phyloP scores from a whole-genome alignment of 768 basidiomycete genomes.

The Auriculariales sp. region DNA sequence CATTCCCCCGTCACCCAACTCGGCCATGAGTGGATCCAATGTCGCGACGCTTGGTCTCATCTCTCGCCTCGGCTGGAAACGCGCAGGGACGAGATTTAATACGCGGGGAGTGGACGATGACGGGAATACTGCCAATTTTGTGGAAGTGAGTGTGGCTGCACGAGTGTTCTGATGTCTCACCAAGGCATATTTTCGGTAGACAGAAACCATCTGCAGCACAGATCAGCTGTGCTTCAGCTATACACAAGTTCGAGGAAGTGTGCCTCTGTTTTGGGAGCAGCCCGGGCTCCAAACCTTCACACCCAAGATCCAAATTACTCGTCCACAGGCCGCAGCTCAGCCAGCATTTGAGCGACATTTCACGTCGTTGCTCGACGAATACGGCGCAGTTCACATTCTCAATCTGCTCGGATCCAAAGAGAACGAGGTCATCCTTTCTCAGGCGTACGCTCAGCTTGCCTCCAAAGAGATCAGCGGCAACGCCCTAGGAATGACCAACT shows the following conservation, averaged over 20 bases:
- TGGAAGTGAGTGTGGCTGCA: conserved; percentile 46
- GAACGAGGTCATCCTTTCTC: conserved; percentile 74
- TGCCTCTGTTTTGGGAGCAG: conserved; percentile 98
- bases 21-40: conserved; percentile 45
- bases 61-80: conserved; percentile 81
- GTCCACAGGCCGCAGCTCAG: conserved; percentile 81
- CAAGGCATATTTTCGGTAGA: conserved; percentile 28
- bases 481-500: conserved; percentile 67
- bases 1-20: conserved; percentile 51
- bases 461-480: conserved; percentile 48
- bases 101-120: conserved; percentile 93
- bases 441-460: conserved; percentile 67
- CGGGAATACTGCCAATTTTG: conserved; percentile 90
- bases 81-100: conserved; percentile 95
- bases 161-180: neutral
- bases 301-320: conserved; percentile 85
- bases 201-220: conserved; percentile 80
- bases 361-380: conserved; percentile 70
- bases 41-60: conserved; percentile 70
- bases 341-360: conserved; percentile 96
- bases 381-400: conserved; percentile 72
- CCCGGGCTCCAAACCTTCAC: conserved; percentile 92
- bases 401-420: conserved; percentile 88
- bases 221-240: conserved; percentile 83
- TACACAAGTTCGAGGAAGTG: conserved; percentile 86